phyloP scores from a whole-genome alignment of 1,284 basidiomycete genomes.

The Naganishia albida region DNA sequence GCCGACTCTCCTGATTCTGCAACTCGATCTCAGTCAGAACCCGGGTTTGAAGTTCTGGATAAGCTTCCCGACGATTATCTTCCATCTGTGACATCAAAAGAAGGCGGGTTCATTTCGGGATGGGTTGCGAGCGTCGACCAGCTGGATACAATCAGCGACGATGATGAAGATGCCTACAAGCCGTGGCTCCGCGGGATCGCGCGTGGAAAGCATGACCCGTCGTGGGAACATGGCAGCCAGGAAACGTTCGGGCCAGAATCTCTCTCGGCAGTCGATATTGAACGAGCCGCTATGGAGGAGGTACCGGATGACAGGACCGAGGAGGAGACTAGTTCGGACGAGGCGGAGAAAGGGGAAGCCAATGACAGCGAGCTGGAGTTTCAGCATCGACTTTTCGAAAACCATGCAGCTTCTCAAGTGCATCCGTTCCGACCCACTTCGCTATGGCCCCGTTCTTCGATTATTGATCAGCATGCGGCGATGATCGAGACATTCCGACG shows the following conservation, averaged over 20 bases:
- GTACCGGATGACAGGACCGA: neutral
- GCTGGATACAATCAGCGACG: too few relatives aligned
- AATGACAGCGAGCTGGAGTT: slow-evolving; percentile 3
- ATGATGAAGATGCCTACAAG: neutral
- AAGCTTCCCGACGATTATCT: too few relatives aligned
- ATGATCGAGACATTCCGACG: too few relatives aligned
- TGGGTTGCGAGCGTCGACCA: too few relatives aligned
- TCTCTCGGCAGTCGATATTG: neutral
- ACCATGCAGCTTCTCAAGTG: neutral
- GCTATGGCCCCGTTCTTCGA: neutral
- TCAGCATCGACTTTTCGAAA: neutral
- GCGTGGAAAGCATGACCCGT: too few relatives aligned
- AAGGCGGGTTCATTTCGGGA: too few relatives aligned
- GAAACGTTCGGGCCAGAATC: neutral
- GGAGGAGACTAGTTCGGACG: neutral
- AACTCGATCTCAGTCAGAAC: too few relatives aligned
- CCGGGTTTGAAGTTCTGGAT: too few relatives aligned
- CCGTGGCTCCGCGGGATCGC: neutral
- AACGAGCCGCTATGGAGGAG: neutral
- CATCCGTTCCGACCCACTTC: neutral
- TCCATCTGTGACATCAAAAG: too few relatives aligned
- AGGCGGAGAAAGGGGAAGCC: neutral
- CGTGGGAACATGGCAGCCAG: too few relatives aligned
- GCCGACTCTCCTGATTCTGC: too few relatives aligned
- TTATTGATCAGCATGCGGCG: too few relatives aligned